A percentile compares a stretch with the other conserved stretches of the same genome.
Conservation (phyloP, 83 land plant species). For the Thuja plicata region DNA sequence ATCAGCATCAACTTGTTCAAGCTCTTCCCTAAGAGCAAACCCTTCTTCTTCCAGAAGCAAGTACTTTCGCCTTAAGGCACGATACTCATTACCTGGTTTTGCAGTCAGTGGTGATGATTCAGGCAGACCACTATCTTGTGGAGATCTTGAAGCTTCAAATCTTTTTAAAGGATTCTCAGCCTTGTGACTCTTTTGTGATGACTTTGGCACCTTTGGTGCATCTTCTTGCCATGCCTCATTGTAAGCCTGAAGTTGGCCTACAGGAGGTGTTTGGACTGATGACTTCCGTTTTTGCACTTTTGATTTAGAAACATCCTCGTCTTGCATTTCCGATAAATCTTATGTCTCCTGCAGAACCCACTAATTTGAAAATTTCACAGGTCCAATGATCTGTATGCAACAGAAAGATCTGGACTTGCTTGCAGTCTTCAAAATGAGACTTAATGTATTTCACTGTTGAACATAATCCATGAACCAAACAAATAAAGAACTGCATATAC, state of each 20-base stretch:
- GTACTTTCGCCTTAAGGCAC: slow-evolving; percentile 60
- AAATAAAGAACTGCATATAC: background rate
- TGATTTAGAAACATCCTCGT: background rate
- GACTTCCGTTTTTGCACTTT: background rate
- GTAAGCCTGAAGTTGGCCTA: background rate
- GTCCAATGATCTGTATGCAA: background rate
- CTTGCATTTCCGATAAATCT: background rate
- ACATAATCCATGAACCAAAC: background rate
- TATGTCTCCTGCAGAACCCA: background rate
- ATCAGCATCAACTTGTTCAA: slow-evolving; percentile 51
- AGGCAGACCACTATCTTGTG: slow-evolving; percentile 5
- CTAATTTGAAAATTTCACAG: background rate
- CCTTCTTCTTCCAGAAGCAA: slow-evolving; percentile 69
- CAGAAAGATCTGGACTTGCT: background rate
- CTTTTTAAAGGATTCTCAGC: background rate
- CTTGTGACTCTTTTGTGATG: background rate
- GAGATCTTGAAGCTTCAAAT: slow-evolving; percentile 6
- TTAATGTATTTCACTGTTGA: background rate
- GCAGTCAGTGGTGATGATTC: slow-evolving; percentile 37
- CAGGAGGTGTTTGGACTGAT: background rate
- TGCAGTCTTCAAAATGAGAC: background rate
- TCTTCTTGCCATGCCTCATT: slow-evolving; percentile 11
- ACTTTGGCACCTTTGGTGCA: background rate
- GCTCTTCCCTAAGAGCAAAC: slow-evolving; percentile 39
- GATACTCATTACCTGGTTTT: slow-evolving; percentile 34